Evolutionary conservation across 805 yeast genomes (phyloP), one percentile per base, ranked within the genome.

Genomic region (Jamesozyma piceae): DNA sequence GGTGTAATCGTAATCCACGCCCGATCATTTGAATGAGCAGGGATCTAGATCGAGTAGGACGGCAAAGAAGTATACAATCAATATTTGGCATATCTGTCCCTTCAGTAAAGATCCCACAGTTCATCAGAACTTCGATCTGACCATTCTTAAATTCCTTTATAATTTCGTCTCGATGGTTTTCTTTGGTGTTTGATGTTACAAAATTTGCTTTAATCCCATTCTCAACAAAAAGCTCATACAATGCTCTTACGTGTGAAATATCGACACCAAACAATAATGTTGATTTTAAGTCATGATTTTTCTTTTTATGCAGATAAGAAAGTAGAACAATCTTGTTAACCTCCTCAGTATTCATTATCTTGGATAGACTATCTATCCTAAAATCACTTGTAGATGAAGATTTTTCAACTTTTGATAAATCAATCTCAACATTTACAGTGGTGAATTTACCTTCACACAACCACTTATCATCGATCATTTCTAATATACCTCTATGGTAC

Each of bases 51-150:
- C 71, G 72, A 0, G 96, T 84, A 1, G 96, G 95, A 28, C 96
- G 65, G 3, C 85, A 83, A 27, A 89, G 60, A 24, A 89, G 67
- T 11, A 89, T 66, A 26, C 87, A 79, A 55, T 89, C 97, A 43
- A 88, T 82, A 47, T 79, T 79, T 2, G 97, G 97, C 17, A 90
- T 79, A 63, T 89, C 97, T 0, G 97, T 87, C 0, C 97, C 97
- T 59, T 89, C 97, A 0, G 95, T 89, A 52, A 90, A 81, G 5
- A 89, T 85, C 15, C 83, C 86, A 58, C 95, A 92, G 55, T 90
- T 90, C 65, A 92, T 73, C 26, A 89, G 62, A 0, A 90, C 94
- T 4, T 80, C 76, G 17, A 85, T 68, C 14, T 70, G 56, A 0
- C 92, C 88, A 0, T 63, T 51, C 46, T 69, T 72, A 56, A 89